phyloP scores from a whole-genome alignment of 2,329 filamentous ascomycete genomes.

The Periconia sp. region DNA sequence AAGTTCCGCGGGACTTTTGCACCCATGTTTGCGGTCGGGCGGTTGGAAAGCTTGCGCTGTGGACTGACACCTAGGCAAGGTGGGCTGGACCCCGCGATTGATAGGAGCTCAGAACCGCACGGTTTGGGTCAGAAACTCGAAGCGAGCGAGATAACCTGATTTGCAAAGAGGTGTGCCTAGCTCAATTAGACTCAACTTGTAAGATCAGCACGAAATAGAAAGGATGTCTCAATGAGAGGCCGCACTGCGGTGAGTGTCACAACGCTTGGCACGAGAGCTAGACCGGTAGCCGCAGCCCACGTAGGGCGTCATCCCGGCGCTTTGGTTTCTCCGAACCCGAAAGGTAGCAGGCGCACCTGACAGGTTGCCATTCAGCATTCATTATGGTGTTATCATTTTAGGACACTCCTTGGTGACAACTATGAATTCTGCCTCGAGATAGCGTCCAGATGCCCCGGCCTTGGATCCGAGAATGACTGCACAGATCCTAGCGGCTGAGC shows the following conservation, averaged over 20 bases:
- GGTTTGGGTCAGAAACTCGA: neutral
- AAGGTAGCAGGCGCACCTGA: constrained; percentile 6
- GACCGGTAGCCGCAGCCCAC: constrained; percentile 15
- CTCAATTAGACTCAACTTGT: no score
- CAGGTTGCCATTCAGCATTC: constrained; percentile 21
- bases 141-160: no score
- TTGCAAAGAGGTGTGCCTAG: no score
- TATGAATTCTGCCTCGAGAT: no score
- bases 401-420: constrained; percentile 5
- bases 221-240: neutral
- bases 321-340: constrained; percentile 12
- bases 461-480: constrained; percentile 73
- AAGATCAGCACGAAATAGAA: no score
- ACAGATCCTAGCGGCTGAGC: constrained; percentile 85
- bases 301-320: neutral
- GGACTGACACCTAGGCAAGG: constrained; percentile 24
- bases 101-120: no score
- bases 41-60: constrained; percentile 10
- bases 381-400: constrained; percentile 7
- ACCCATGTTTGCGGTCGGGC: constrained; percentile 53
- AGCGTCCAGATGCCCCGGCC: constrained; percentile 29
- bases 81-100: constrained; percentile 42
- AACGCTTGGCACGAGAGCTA: constrained; percentile 11
- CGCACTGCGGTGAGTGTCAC: neutral
- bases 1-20: constrained; percentile 95